Conservation (phyloP, 1,284 basidiomycete species). For the Apiotrichum akiyoshidainum region DNA sequence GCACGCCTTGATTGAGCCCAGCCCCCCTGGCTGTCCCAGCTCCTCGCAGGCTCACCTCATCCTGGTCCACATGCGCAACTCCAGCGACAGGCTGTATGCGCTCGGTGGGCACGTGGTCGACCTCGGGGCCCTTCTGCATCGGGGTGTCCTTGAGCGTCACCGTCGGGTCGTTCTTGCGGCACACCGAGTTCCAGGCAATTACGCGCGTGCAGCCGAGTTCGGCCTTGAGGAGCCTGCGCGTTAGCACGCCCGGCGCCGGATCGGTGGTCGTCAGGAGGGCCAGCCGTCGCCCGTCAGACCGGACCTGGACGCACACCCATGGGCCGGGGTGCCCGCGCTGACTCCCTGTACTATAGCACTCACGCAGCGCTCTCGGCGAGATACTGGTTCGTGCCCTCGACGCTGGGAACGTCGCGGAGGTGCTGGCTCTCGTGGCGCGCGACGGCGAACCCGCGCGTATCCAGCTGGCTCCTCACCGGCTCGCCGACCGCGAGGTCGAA, state of each 20-base stretch:
- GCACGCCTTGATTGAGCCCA: no score
- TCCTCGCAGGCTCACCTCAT: constrained; percentile 16
- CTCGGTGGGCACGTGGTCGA: constrained; percentile 25
- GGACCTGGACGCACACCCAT: no score
- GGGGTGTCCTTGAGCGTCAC: constrained; percentile 23
- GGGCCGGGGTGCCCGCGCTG: background rate
- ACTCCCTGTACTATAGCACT: constrained; percentile 7
- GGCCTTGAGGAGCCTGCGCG: constrained; percentile 22
- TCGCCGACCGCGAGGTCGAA: constrained; percentile 18
- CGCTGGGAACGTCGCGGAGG: constrained; percentile 21
- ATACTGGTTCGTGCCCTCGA: constrained; percentile 32
- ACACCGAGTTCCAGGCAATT: constrained; percentile 40
- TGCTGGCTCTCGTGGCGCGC: constrained; percentile 22
- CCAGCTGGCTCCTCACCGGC: constrained; percentile 23
- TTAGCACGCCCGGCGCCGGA: no score
- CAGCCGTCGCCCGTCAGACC: no score
- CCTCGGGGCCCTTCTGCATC: constrained; percentile 29
- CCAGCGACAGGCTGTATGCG: constrained; percentile 31
- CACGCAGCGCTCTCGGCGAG: constrained; percentile 30
- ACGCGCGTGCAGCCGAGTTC: constrained; percentile 33
- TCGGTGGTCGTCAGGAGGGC: no score
- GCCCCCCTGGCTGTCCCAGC: background rate
- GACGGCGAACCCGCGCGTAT: constrained; percentile 30
- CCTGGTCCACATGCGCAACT: constrained; percentile 41
- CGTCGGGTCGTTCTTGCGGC: constrained; percentile 20